Conservation (phyloP, 2,329 filamentous ascomycete genomes). For the Simplicillium aogashimaense region DNA sequence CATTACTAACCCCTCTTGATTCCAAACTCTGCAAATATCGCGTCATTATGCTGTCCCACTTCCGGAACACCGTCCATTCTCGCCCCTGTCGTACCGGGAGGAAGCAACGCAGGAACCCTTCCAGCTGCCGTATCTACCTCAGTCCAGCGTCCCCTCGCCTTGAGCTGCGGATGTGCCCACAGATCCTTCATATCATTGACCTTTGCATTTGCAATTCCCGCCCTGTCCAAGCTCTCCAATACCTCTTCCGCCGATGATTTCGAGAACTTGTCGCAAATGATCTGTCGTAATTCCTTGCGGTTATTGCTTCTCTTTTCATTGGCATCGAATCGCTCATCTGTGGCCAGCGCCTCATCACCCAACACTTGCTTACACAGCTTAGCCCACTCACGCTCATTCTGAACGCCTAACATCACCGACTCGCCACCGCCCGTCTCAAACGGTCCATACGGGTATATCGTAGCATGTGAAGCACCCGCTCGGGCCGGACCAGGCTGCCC, state of each 20-base stretch:
- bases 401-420: conserved; percentile 45
- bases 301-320: conserved; percentile 37
- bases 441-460: conserved; percentile 47
- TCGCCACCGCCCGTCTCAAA: conserved; percentile 37
- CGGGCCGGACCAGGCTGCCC: conserved; percentile 30
- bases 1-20: conserved; percentile 10
- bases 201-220: conserved; percentile 43
- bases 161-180: conserved; percentile 43
- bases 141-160: conserved; percentile 39
- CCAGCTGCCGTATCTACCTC: conserved; percentile 37
- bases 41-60: conserved; percentile 39
- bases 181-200: conserved; percentile 44
- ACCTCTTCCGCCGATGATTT: conserved; percentile 26
- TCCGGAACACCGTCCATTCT: conserved; percentile 34
- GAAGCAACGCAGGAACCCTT: conserved; percentile 34
- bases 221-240: conserved; percentile 30
- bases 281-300: conserved; percentile 30
- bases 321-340: conserved; percentile 34
- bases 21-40: conserved; percentile 34
- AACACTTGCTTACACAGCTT: conserved; percentile 38
- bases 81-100: conserved; percentile 30
- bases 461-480: conserved; percentile 40
- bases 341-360: conserved; percentile 26
- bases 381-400: conserved; percentile 47
- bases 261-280: conserved; percentile 33